Evolutionary conservation across 2,329 filamentous ascomycete genomes (phyloP).

Genomic region (Curvularia sp.): DNA sequence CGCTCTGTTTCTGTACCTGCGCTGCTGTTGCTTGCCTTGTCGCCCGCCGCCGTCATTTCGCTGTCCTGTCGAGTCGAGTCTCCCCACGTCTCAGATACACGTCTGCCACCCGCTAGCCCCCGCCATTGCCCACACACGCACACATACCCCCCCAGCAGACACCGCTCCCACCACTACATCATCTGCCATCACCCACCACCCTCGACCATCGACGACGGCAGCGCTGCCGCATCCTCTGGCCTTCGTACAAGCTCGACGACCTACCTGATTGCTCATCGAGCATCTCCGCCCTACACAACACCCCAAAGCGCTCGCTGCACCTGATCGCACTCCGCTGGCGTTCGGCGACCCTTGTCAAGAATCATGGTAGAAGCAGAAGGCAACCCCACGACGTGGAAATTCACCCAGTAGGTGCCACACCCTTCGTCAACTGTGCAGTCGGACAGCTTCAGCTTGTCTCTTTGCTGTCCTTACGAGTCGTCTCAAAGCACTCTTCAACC

Average conservation of each 20-base stretch:
- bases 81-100: constrained; percentile 13
- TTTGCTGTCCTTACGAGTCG: background rate
- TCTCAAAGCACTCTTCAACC: constrained; percentile 2
- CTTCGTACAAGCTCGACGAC: constrained; percentile 22
- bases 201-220: constrained; percentile 40
- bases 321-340: constrained; percentile 20
- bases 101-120: constrained; percentile 20
- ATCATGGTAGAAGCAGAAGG: constrained; percentile 97
- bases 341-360: constrained; percentile 23
- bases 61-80: constrained; percentile 26
- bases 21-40: constrained; percentile 34
- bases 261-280: constrained; percentile 15
- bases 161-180: constrained; percentile 38
- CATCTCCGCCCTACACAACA: constrained; percentile 8
- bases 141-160: constrained; percentile 20
- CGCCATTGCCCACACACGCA: constrained; percentile 29
- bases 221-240: constrained; percentile 30
- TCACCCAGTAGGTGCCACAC: constrained; percentile 83
- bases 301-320: constrained; percentile 23
- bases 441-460: background rate
- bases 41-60: constrained; percentile 28
- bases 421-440: background rate
- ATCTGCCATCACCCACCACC: constrained; percentile 26
- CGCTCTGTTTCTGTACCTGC: constrained; percentile 36
- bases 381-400: constrained; percentile 98